Percentiles rank a stretch among this genome's conserved stretches.
phyloP scores from a whole-genome alignment of 805 yeast species.

The Ogataea polymorpha region DNA sequence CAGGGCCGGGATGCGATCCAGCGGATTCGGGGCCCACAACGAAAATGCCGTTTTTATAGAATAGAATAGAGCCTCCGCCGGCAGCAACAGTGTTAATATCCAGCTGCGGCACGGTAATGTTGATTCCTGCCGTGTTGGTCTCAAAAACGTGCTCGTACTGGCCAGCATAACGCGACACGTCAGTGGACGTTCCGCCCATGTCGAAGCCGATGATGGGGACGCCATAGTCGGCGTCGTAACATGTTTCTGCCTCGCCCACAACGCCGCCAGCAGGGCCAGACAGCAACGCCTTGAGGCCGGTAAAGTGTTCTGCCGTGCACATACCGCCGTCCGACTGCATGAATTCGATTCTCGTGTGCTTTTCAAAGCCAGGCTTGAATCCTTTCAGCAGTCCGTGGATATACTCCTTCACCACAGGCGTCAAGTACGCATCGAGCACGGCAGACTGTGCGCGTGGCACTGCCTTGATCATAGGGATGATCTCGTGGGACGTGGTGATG shows the following conservation, averaged over 20 bases:
- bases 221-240: conserved; percentile 37
- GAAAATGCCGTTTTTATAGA: conserved; percentile 10
- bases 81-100: conserved; percentile 24
- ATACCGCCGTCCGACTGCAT: conserved; percentile 62
- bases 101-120: conserved; percentile 36
- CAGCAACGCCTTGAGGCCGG: conserved; percentile 50
- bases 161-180: conserved; percentile 34
- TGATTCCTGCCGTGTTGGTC: conserved; percentile 33
- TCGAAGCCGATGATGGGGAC: conserved; percentile 34
- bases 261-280: conserved; percentile 66
- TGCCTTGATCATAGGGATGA: conserved; percentile 37
- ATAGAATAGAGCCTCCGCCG: conserved; percentile 9
- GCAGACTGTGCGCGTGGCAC: conserved; percentile 42
- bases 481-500: conserved; percentile 35
- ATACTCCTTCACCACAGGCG: conserved; percentile 40
- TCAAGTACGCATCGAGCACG: conserved; percentile 41
- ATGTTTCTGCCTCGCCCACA: conserved; percentile 55
- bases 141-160: conserved; percentile 33
- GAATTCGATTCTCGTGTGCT: conserved; percentile 41
- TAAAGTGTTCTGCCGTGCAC: conserved; percentile 49
- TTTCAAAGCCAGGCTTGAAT: conserved; percentile 32
- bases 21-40: conserved; percentile 12
- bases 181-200: conserved; percentile 40
- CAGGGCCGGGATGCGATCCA: conserved; percentile 11
- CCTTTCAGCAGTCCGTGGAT: conserved; percentile 36